These are phyloP conservation scores for Pseudognaphalium luteoalbum DNA, from an alignment of 129 eudicot species.

Conservation along the genomic window DNA sequence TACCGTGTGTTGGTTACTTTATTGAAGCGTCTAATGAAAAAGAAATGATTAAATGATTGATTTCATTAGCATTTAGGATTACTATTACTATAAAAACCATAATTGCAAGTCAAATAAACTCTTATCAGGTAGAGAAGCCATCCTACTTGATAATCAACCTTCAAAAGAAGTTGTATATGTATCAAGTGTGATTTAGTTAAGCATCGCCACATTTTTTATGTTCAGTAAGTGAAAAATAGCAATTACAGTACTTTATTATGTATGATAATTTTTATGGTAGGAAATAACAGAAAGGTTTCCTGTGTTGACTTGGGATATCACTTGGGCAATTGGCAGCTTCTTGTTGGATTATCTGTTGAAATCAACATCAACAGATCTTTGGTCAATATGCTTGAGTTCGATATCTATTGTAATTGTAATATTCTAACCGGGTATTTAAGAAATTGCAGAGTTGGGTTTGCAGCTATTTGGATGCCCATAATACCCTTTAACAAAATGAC, in stretches of 20 bases:
- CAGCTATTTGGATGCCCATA: constrained; percentile 11
- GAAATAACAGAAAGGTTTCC: constrained; percentile 16
- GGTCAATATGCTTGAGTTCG: constrained; percentile 27
- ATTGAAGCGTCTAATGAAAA: neutral
- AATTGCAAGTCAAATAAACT: neutral
- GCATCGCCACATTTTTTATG: constrained; percentile 1
- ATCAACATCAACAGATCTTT: constrained; percentile 35
- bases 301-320: constrained; percentile 21
- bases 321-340: constrained; percentile 24
- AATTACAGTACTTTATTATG: neutral
- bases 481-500: neutral
- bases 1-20: neutral
- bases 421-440: neutral
- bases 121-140: neutral
- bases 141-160: constrained; percentile 7
- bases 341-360: constrained; percentile 32
- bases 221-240: constrained; percentile 17
- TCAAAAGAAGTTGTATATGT: constrained; percentile 15
- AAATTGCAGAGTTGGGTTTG: constrained; percentile 3
- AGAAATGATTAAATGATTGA: constrained; percentile 4
- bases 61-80: constrained; percentile 18
- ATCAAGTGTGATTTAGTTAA: neutral
- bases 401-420: constrained; percentile 16
- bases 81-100: constrained; percentile 3
- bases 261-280: constrained; percentile 6